These are phyloP conservation scores for Gossypium schwendimanii DNA, from an alignment of 441 rosid genomes.

Conservation along the genomic window DNA sequence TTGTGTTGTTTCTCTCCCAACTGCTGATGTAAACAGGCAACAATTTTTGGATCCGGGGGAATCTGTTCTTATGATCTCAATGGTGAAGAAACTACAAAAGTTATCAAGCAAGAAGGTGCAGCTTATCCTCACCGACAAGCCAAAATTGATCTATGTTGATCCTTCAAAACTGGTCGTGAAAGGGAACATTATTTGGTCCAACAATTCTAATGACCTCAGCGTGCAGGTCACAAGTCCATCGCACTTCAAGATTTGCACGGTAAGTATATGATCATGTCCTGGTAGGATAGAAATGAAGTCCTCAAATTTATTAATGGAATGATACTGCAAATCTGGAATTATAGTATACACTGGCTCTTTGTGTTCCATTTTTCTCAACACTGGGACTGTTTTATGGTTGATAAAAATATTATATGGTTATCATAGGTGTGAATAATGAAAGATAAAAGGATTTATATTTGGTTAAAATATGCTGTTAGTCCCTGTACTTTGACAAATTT, in stretches of 20 bases:
- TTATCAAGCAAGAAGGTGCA: slow-evolving; percentile 94
- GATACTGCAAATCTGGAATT: neutral
- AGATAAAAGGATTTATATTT: neutral
- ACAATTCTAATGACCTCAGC: slow-evolving; percentile 4
- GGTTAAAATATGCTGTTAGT: neutral
- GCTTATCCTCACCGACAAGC: slow-evolving; percentile 94
- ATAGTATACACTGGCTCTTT: neutral
- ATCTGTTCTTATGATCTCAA: slow-evolving; percentile 92
- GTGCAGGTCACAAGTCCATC: slow-evolving; percentile 11
- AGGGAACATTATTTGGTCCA: slow-evolving; percentile 89
- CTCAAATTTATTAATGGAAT: neutral
- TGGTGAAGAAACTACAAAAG: slow-evolving; percentile 89
- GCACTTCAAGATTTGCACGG: slow-evolving; percentile 82
- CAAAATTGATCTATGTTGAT: slow-evolving; percentile 82
- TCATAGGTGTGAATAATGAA: neutral
- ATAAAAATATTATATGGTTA: neutral
- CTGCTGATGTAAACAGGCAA: slow-evolving; percentile 54
- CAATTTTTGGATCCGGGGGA: slow-evolving; percentile 96
- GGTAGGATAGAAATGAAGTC: neutral
- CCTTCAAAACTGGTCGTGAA: slow-evolving; percentile 80
- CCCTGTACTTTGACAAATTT: neutral
- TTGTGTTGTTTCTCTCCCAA: neutral
- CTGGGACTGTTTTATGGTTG: neutral
- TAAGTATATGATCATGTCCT: slow-evolving; percentile 23
- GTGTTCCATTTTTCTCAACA: neutral